phyloP scores from a whole-genome alignment of 2,329 filamentous ascomycete genomes.

The Colletotrichum gigasporum region DNA sequence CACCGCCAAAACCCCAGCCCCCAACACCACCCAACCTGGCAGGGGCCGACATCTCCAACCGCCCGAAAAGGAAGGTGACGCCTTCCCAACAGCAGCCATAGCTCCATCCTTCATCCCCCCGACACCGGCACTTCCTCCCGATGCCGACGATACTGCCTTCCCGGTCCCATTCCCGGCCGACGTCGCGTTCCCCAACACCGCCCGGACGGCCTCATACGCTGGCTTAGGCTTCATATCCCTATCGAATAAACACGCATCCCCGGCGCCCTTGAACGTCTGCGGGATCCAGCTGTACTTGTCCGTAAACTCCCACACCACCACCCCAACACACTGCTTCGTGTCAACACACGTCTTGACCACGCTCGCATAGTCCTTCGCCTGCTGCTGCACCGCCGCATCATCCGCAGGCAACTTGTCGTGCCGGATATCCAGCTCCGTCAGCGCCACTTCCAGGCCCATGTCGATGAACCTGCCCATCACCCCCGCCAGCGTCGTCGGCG shows the following conservation, averaged over 20 bases:
- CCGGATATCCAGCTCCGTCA: conserved; percentile 76
- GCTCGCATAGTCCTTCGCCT: conserved; percentile 56
- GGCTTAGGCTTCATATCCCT: conserved; percentile 48
- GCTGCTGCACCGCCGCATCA: conserved; percentile 58
- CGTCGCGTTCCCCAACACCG: conserved; percentile 40
- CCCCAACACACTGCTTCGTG: conserved; percentile 48
- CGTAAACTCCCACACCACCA: conserved; percentile 53
- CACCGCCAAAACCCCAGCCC: not conserved
- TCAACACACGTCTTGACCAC: conserved; percentile 47
- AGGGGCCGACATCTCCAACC: not conserved
- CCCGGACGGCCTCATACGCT: conserved; percentile 49
- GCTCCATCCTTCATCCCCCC: not conserved
- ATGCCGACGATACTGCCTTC: not conserved
- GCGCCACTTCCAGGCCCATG: conserved; percentile 64
- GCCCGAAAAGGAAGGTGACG: conserved; percentile 11
- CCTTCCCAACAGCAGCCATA: conserved; percentile 2
- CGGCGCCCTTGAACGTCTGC: conserved; percentile 45
- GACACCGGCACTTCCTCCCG: not conserved
- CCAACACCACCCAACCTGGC: not conserved
- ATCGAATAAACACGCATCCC: conserved; percentile 49
- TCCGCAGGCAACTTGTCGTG: conserved; percentile 66
- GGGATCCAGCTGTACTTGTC: conserved; percentile 55
- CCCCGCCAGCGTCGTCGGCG: conserved; percentile 53
- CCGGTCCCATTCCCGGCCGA: conserved; percentile 3
- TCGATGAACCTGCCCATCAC: conserved; percentile 62